These are phyloP conservation scores for Mycogone perniciosa DNA, from an alignment of 2,329 filamentous ascomycete genomes.

Conservation along the genomic window DNA sequence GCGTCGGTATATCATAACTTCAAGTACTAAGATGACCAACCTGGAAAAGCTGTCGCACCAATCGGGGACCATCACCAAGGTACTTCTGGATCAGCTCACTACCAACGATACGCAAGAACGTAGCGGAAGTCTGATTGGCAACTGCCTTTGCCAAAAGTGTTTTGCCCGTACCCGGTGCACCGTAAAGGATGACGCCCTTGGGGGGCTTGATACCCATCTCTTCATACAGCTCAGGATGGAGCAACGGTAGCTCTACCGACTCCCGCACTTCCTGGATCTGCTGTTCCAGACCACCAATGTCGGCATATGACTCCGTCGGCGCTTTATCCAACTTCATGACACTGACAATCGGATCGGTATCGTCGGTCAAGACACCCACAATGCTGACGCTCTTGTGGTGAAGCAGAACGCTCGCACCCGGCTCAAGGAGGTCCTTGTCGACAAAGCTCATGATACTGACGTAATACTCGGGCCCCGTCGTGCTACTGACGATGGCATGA, in stretches of 20 bases:
- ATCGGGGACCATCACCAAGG: conserved; percentile 85
- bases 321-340: conserved; percentile 99
- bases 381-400: conserved; percentile 98
- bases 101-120: conserved; percentile 94
- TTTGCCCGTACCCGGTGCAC: conserved; percentile 94
- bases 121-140: conserved; percentile 97
- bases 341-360: conserved; percentile 88
- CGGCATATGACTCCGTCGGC: conserved; percentile 94
- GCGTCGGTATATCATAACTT: not conserved
- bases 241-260: conserved; percentile 87
- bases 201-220: conserved; percentile 99
- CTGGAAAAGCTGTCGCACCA: conserved; percentile 94
- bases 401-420: conserved; percentile 87
- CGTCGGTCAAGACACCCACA: conserved; percentile 92
- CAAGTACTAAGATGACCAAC: conserved; percentile 32
- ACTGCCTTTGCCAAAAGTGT: conserved; percentile 94
- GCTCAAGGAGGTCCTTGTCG: conserved; percentile 95
- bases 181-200: conserved; percentile 98
- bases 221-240: conserved; percentile 96
- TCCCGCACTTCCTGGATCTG: conserved; percentile 98
- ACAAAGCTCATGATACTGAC: conserved; percentile 99
- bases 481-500: conserved; percentile 96
- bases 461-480: conserved; percentile 96
- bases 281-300: conserved; percentile 90
- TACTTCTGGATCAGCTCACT: conserved; percentile 99